These are phyloP conservation scores for Erythrobasidium yunnanense DNA, from an alignment of 768 basidiomycete genomes.

Conservation along the genomic window DNA sequence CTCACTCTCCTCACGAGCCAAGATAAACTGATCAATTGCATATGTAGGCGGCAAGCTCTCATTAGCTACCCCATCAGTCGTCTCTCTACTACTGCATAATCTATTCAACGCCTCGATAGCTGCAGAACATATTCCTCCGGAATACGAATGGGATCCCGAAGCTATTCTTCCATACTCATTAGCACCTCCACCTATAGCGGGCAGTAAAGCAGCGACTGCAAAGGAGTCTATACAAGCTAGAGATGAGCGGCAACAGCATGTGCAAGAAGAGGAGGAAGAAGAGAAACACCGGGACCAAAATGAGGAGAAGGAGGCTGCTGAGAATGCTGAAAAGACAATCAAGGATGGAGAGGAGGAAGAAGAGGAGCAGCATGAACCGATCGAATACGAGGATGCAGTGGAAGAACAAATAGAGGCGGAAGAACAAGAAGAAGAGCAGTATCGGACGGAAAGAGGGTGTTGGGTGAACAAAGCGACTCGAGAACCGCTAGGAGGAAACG, in stretches of 20 bases:
- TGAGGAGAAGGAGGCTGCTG: no score
- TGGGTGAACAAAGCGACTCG: slow-evolving; percentile 43
- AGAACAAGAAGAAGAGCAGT: slow-evolving; percentile 37
- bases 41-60: slow-evolving; percentile 43
- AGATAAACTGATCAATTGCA: background rate
- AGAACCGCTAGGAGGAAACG: slow-evolving; percentile 42
- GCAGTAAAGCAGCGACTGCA: no score
- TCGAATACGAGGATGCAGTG: slow-evolving; percentile 41
- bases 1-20: background rate
- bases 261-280: no score
- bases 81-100: slow-evolving; percentile 46
- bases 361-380: slow-evolving; percentile 41
- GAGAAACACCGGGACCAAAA: no score
- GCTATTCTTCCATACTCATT: slow-evolving; percentile 25
- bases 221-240: no score
- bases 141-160: slow-evolving; percentile 42
- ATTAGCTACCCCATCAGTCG: slow-evolving; percentile 44
- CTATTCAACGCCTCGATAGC: slow-evolving; percentile 48
- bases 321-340: slow-evolving; percentile 25
- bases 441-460: slow-evolving; percentile 46
- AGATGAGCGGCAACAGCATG: no score
- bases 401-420: slow-evolving; percentile 41
- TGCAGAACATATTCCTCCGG: slow-evolving; percentile 43
- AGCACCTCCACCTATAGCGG: slow-evolving; percentile 3
- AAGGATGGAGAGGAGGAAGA: slow-evolving; percentile 32